Conservation (phyloP, 1,284 basidiomycete species). For the Heterobasidion occidentale region DNA sequence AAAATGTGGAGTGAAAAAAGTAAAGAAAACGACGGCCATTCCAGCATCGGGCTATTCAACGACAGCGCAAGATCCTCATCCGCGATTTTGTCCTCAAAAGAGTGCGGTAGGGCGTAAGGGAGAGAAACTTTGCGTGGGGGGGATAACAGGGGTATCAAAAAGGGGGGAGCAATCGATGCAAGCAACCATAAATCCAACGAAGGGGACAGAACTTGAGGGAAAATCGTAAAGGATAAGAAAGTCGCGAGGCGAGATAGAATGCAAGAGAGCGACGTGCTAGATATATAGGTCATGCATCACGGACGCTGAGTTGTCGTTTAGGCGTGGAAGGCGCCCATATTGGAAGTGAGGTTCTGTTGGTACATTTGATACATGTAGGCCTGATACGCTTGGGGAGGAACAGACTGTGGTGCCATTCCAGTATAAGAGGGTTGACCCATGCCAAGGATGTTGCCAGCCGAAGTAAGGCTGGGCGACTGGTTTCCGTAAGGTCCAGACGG, state of each 20-base stretch:
- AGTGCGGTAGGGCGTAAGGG: slow-evolving; percentile 9
- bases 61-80: slow-evolving; percentile 12
- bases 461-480: slow-evolving; percentile 52
- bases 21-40: slow-evolving; percentile 22
- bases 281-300: slow-evolving; percentile 11
- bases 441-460: slow-evolving; percentile 46
- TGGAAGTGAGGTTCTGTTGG: slow-evolving; percentile 57
- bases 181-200: slow-evolving; percentile 7
- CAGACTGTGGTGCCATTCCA: slow-evolving; percentile 48
- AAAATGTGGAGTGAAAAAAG: slow-evolving; percentile 19
- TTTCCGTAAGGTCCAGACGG: slow-evolving; percentile 45
- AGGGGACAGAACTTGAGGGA: slow-evolving; percentile 4
- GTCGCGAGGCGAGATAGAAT: slow-evolving; percentile 5
- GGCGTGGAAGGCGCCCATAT: slow-evolving; percentile 69
- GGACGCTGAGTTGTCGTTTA: slow-evolving; percentile 31
- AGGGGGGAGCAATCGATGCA: slow-evolving; percentile 10
- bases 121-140: slow-evolving; percentile 10
- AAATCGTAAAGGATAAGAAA: slow-evolving; percentile 4
- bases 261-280: slow-evolving; percentile 13
- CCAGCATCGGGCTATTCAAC: slow-evolving; percentile 22
- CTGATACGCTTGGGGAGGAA: slow-evolving; percentile 65
- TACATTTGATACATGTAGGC: slow-evolving; percentile 78
- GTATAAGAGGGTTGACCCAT: slow-evolving; percentile 61
- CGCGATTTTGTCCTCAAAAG: slow-evolving; percentile 11
- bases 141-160: slow-evolving; percentile 6